Evolutionary conservation across 1,139 yeast genomes (phyloP), one percentile per base, ranked within the genome.

Genomic region (Taphrina confusa): DNA sequence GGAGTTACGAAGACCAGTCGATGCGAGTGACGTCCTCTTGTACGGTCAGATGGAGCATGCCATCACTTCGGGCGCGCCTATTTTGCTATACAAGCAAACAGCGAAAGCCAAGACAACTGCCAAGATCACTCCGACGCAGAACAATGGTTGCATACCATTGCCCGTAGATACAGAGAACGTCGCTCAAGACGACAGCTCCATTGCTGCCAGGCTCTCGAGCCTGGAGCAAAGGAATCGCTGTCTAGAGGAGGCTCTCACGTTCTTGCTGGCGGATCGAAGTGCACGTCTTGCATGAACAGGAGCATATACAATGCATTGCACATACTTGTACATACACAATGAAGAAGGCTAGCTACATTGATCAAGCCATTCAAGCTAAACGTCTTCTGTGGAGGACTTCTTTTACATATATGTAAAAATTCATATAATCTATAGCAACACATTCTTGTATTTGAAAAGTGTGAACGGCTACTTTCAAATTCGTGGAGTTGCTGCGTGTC

Each of bases 41-140:
- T 37, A 37, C n/a, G 42, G 42, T 9, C 42, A 37, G 20, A 37
- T 37, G 42, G 42, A 37, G 4, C 42, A 37, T n/a, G n/a, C 42
- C 6, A 37, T 37, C 25, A 37, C 42, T 16, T 37, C 42, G 9
- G 42, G 42, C n/a, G 42, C 42, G 8, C 42, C 42, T 14, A 25
- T 37, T 25, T 37, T 37, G 25, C n/a, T 37, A n/a, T 37, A 37
- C 25, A 9, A 37, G 20, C 42, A 37, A 37, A 18, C 1, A 9
- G n/a, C 42, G 6, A 25, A 18, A n/a, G n/a, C 42, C 2, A 16
- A n/a, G 20, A 25, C 42, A 37, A 9, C 42, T 37, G 8, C 22
- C 25, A 37, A 18, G 42, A 22, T 6, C 2, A 25, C 8, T 11
- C 22, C 22, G 9, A n/a, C n/a, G n/a, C n/a, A n/a, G n/a, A n/a